Evolutionary conservation across 352 stramenopile genomes (phyloP).

Genomic region (Phytopythium oedochilum): DNA sequence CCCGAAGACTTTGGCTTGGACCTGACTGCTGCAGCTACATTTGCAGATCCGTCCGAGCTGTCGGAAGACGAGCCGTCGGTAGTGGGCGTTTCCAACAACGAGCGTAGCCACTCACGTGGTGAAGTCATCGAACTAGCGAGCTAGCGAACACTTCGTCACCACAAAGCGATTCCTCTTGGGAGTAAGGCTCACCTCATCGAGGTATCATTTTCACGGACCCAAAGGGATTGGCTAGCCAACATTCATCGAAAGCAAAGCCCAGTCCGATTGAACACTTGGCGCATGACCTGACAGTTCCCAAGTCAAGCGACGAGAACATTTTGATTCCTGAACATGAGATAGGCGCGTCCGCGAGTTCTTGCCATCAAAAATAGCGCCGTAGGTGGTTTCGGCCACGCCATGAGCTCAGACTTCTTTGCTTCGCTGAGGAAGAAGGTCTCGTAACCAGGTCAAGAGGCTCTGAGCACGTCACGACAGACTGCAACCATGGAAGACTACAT

Average conservation of each 20-base stretch:
- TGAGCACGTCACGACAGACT: not conserved
- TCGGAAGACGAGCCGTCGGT: not conserved
- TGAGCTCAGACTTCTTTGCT: too few relatives aligned
- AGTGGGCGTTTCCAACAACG: not conserved
- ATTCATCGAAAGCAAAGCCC: too few relatives aligned
- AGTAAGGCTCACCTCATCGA: too few relatives aligned
- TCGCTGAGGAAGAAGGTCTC: too few relatives aligned
- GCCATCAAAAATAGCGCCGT: not conserved
- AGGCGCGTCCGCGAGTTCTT: not conserved
- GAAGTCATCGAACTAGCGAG: not conserved
- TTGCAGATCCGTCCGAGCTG: not conserved
- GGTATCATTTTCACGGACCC: too few relatives aligned
- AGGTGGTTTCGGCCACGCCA: too few relatives aligned
- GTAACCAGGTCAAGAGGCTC: not conserved
- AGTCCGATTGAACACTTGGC: too few relatives aligned
- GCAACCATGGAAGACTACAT: slow-evolving; percentile 70
- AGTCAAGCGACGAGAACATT: too few relatives aligned
- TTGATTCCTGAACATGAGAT: not conserved
- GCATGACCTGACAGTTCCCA: too few relatives aligned
- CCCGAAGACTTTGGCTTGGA: slow-evolving; percentile 19
- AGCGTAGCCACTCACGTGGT: not conserved
- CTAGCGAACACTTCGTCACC: not conserved
- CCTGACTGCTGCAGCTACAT: not conserved
- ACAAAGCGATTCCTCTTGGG: too few relatives aligned
- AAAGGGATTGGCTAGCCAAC: too few relatives aligned